Evolutionary conservation across 768 basidiomycete species (phyloP).

Genomic region (Sporobolomyces phaffii): DNA sequence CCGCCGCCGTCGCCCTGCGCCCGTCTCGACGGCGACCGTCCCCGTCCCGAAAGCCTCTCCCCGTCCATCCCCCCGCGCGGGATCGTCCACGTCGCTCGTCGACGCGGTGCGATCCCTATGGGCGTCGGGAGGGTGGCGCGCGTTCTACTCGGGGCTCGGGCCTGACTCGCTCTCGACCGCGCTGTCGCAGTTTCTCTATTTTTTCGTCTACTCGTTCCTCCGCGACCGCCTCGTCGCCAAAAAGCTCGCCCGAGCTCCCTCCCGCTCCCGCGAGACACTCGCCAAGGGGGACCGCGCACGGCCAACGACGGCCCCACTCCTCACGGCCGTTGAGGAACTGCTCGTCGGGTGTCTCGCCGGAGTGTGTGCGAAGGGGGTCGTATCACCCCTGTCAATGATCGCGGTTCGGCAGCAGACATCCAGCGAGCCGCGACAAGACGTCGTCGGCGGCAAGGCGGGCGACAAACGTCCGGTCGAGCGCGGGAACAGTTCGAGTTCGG

Average conservation of each 20-base stretch:
- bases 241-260: no score
- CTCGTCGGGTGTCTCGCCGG: conserved; percentile 57
- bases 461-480: conserved; percentile 26
- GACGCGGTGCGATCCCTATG: conserved; percentile 47
- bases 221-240: conserved; percentile 40
- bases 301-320: conserved; percentile 13
- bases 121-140: conserved; percentile 49
- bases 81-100: conserved; percentile 43
- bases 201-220: conserved; percentile 57
- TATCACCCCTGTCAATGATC: conserved; percentile 57
- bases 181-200: conserved; percentile 59
- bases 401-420: conserved; percentile 56
- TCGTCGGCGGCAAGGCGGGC: conserved; percentile 33
- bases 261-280: no score
- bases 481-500: conserved; percentile 20
- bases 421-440: conserved; percentile 45
- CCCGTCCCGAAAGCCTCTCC: neutral
- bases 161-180: conserved; percentile 56
- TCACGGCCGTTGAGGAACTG: conserved; percentile 53
- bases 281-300: neutral
- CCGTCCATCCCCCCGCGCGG: no score
- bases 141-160: conserved; percentile 54
- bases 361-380: conserved; percentile 55
- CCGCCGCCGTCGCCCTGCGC: neutral
- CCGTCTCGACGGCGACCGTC: neutral